Conservation (phyloP, 352 stramenopile genomes). For the Lagenidium sp. region DNA sequence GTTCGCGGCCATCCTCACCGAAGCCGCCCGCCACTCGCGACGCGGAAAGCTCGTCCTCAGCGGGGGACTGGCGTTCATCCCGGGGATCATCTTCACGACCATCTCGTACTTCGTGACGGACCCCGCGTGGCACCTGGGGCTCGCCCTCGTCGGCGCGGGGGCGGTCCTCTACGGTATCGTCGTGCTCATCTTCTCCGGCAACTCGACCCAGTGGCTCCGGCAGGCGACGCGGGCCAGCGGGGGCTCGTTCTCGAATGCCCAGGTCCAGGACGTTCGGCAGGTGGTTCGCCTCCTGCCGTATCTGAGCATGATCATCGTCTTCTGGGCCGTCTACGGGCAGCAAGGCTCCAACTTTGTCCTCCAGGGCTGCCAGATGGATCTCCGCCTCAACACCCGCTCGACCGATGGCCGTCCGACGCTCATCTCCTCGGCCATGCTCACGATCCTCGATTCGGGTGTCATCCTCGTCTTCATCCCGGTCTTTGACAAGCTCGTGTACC, state of each 20-base stretch:
- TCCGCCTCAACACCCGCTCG: slow-evolving; percentile 22
- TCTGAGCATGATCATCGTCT: slow-evolving; percentile 77
- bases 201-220: slow-evolving; percentile 51
- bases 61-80: slow-evolving; percentile 53
- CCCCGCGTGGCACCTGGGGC: slow-evolving; percentile 33
- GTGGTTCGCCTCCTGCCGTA: slow-evolving; percentile 76
- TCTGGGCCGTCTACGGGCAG: slow-evolving; percentile 81
- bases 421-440: slow-evolving; percentile 84
- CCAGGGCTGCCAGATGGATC: slow-evolving; percentile 65
- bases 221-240: slow-evolving; percentile 35
- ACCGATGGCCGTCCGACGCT: slow-evolving; percentile 26
- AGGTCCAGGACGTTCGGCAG: slow-evolving; percentile 70
- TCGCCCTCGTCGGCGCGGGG: slow-evolving; percentile 42
- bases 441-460: slow-evolving; percentile 82
- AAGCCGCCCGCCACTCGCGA: slow-evolving; percentile 43
- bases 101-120: slow-evolving; percentile 74
- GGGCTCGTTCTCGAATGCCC: slow-evolving; percentile 35
- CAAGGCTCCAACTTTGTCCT: slow-evolving; percentile 81
- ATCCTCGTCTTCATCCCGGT: slow-evolving; percentile 89
- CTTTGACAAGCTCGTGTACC: slow-evolving; percentile 82
- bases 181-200: slow-evolving; percentile 55
- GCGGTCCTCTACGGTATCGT: slow-evolving; percentile 61
- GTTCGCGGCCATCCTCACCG: slow-evolving; percentile 57
- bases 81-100: slow-evolving; percentile 70
- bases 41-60: slow-evolving; percentile 71